Evolutionary conservation across 2,329 filamentous ascomycete genomes (phyloP), one percentile per base, ranked within the genome.

Genomic region (Rhytidhysteron rufulum): DNA sequence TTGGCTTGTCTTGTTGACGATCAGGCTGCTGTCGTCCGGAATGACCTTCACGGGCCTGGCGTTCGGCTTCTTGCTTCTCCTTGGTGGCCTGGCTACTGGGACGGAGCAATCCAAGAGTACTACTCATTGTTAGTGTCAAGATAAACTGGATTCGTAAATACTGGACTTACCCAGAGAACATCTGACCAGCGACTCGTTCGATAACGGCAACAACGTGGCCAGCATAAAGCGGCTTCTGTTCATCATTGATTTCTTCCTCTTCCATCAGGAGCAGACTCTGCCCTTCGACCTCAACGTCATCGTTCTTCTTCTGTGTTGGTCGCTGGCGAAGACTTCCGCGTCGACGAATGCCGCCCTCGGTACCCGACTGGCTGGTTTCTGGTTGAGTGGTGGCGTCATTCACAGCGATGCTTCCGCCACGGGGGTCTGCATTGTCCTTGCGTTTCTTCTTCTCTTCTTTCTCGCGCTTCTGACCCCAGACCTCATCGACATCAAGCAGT

Each of bases 371-470:
- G 77, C 62, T 85, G 78, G 63, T 65, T 69, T 78, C 63, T 61
- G 71, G 70, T 72, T 81, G 63, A 17, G 72, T 74, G 16, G 71
- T 75, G 17, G 72, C 72, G 48, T 82, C 78, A 56, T 79, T 82
- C 47, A 82, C 82, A 49, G 85, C 85, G 57, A 82, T 87, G 50
- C 80, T 85, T 47, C 85, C 85, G 50, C 84, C 84, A 50, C 91
- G 83, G 43, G 88, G 90, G 63, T 97, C 93, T 24, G 89, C 94
- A 44, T 96, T 95, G 60, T 98, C 93, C 76, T 98, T 98, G 66
- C 93, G 87, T 75, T 97, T 98, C 81, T 98, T 98, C 79, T 98
- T 98, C 67, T 98, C 93, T 70, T 98, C 93, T 67, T 98, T 98
- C 68, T 98, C 93, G 41, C 89, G 88, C 77, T 98, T 98, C 74